Base-by-base conservation (phyloP, 2,329 filamentous ascomycete species). In the Aplosporella prunicola region DNA sequence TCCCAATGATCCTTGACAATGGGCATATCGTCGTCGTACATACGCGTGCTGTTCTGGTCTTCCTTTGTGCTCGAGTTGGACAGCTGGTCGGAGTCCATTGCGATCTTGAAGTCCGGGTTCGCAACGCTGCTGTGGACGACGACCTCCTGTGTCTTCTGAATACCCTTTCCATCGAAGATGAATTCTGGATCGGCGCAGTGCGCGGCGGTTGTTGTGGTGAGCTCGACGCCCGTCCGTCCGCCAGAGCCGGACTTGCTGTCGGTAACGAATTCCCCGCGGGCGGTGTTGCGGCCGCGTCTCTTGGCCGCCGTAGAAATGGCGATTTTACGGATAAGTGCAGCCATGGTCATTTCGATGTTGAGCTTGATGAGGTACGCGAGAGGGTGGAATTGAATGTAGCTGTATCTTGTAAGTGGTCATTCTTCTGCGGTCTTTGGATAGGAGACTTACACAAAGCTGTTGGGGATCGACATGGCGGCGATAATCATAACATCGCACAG, bases 311-410 rank as follows among this genome's bases (percentile, higher is more conserved):
- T 22, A 2, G 35, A 38, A 16, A 38, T 38, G 28, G 35, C 35
- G 15, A 38, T 38, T 22, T 62, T 63, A 14, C 51, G 61, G 42
- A 71, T 67, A 14, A 72, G 59, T 37, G 67, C 63, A 42, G 68
- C 67, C 62, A 72, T 67, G 35, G 62, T 64, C 60, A 71, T 66
- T 46, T 71, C 67, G 48, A 72, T 69, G 45, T 68, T 60, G 16
- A 71, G 55, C 44, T 71, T 71, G 42, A 67, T 53, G 15, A 68
- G 52, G 47, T 67, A 70, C 5, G 61, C 68, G 4, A 72, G 53
- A 0, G 69, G 68, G 39, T 69, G 65, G 45, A 69, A 66, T 47
- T 69, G 66, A 18, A 69, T 58, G 49, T 69, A 71, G 16, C 56
- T 61, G 28, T 26, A 18, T n/a, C n/a, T n/a, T n/a, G n/a, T n/a